phyloP scores from a whole-genome alignment of 176 grass and related monocot genomes.

The Bonia amplexicaulis region DNA sequence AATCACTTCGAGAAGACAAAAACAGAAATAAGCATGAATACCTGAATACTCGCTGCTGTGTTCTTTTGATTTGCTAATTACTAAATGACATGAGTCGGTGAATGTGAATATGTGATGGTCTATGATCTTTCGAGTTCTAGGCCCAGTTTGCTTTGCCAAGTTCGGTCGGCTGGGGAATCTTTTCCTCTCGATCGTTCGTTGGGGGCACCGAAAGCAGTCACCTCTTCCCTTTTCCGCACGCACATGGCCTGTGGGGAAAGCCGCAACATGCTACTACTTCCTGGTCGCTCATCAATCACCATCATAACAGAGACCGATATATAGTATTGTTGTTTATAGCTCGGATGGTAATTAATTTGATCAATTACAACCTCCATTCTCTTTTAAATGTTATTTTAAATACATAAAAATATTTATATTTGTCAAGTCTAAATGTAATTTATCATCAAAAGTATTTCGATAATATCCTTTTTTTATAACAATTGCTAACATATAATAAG shows the following conservation, averaged over 20 bases:
- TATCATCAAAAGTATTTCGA: too few species aligned
- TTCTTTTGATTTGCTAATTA: background rate
- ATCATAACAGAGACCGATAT: background rate
- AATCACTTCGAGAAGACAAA: too few species aligned
- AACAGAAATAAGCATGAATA: too few species aligned
- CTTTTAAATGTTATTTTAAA: background rate
- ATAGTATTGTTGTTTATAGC: too few species aligned
- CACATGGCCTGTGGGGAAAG: conserved; percentile 29
- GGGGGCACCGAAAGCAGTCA: background rate
- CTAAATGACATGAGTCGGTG: background rate
- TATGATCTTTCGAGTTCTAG: background rate
- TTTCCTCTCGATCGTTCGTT: background rate
- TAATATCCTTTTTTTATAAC: too few species aligned
- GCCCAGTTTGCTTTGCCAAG: background rate
- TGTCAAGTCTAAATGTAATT: too few species aligned
- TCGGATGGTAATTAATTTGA: background rate
- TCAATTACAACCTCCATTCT: background rate
- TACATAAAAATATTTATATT: too few species aligned
- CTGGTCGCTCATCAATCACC: background rate
- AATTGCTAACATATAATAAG: too few species aligned
- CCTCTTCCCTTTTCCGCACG: background rate
- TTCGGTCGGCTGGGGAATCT: background rate
- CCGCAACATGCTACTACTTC: background rate
- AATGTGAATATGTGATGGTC: background rate
- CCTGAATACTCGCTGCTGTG: background rate